Base-by-base conservation (phyloP, 495 filamentous ascomycete species). In the Aspergillus affinis region DNA sequence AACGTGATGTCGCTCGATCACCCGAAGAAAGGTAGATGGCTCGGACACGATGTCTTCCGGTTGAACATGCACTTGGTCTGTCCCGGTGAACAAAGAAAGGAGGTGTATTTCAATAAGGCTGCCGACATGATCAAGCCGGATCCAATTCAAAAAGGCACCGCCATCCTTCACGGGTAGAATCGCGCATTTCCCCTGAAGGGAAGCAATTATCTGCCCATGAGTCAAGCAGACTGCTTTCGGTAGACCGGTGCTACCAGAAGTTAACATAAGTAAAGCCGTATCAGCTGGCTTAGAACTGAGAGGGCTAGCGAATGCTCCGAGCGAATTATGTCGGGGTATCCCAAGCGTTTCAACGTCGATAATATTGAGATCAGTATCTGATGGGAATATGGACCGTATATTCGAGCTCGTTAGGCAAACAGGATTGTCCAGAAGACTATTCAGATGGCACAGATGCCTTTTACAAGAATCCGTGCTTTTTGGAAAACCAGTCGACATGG, bases 51-150 rank as follows among this genome's bases (percentile, higher is more conserved):
- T 32, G 32, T 54, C 51, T n/a, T 26, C 51, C 7, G 9, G 19
- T 13, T 54, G 9, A 17, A 32, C 23, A n/a, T 54, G 51, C 13
- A 54, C n/a, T 13, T 57, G 58, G 30, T 54, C 63, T 21, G 69
- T 70, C 19, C 71, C 68, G 10, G 68, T 51, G 27, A 29, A 62
- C 51, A 83, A 62, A 7, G 80, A 75, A 51, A 58, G 65, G 0
- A 86, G 57, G 63, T 84, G 82, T 21, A 75, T 71, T 48, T 86
- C 74, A 0, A 71, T 61, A 15, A 86, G 64, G 59, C 64, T 75
- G 23, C 79, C 82, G 12, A 84, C 82, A 53, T 86, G 82, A 50
- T 84, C 81, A 6, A 84, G 50, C 7, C 70, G 70, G 44, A 78
- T 76, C 81, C 81, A 85, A 58, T 73, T 78, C 7, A 83, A 62